Evolutionary conservation across 345 rosid species (phyloP).

Genomic region (Melaleuca quinquenervia): DNA sequence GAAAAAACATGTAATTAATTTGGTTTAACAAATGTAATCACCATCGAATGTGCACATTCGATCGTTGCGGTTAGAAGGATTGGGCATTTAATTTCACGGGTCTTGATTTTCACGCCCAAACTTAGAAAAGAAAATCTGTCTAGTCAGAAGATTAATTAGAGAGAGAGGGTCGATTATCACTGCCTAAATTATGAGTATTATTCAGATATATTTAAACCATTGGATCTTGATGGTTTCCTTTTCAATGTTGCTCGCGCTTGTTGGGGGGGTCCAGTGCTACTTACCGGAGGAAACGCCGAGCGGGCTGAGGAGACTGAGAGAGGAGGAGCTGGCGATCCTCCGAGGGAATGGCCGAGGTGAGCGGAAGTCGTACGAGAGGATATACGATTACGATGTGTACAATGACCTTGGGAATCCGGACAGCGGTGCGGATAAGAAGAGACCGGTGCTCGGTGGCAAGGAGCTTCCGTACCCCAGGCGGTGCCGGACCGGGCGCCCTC

Average conservation of each 20-base stretch:
- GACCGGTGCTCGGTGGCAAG: constrained; percentile 38
- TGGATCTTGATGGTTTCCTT: neutral
- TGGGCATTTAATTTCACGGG: neutral
- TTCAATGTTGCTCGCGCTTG: neutral
- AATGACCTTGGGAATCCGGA: constrained; percentile 80
- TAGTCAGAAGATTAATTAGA: neutral
- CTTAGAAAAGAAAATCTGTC: neutral
- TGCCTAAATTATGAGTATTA: neutral
- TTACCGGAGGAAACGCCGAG: constrained; percentile 55
- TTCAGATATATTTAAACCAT: neutral
- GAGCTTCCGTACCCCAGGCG: constrained; percentile 37
- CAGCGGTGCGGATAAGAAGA: neutral
- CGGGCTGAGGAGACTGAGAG: constrained; percentile 41
- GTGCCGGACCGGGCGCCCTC: constrained; percentile 29
- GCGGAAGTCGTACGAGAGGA: constrained; percentile 38
- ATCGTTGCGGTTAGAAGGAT: too few relatives aligned
- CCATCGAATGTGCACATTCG: neutral
- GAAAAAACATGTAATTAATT: neutral
- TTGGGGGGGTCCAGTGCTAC: constrained; percentile 25
- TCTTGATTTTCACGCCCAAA: neutral
- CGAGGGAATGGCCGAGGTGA: constrained; percentile 60
- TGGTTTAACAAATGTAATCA: neutral
- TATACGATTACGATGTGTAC: constrained; percentile 76
- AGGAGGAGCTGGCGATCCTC: constrained; percentile 35
- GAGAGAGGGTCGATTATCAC: neutral